Evolutionary conservation across 73 alveolate species (phyloP), one percentile per base, ranked within the genome.

Genomic region (Paraurostyla sp.): DNA sequence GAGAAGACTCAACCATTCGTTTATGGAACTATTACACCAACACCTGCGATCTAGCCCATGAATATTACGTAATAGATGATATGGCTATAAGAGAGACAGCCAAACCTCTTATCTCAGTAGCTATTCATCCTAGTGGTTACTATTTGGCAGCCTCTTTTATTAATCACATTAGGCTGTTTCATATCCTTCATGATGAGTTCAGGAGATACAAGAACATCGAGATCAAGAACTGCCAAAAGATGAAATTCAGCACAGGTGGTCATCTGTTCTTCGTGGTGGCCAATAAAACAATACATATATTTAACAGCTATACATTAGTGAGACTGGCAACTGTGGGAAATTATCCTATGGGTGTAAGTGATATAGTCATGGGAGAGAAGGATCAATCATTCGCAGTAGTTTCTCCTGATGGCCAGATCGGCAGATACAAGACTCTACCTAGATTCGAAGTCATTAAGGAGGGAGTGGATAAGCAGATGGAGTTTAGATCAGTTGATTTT

Each of bases 71-170:
- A 0, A 85, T 62, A 20, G 87, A 54, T 92, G 98, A 56, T 93
- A 90, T 93, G 97, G 98, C 88, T 92, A 94, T 91, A 81, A 90
- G 85, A 68, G 97, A 83, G 88, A 95, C 93, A 76, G 98, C 93
- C 52, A 89, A 90, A 23, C 97, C 98, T 20, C 78, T 97, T 48
- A 92, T 94, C 52, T 92, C 99, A 15, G 99, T 97, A 2, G 99
- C 99, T 1, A 95, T 98, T 71, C 99, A 98, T 88, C 99, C 99
- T 0, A 87, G 98, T 71, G 99, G 99, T 43, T 98, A 97, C 90
- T 97, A 96, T 90, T 45, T 97, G 65, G 99, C 99, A 4, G 99
- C 98, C 36, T 98, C 99, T 48, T 98, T 97, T 91, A 95, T 87
- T 33, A 99, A 98, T 91, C 97, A 97, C 94, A 96, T 98, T 88